Base-by-base conservation (phyloP, 164 flowering plant genomes). In the Chloranthus sessilifolius region DNA sequence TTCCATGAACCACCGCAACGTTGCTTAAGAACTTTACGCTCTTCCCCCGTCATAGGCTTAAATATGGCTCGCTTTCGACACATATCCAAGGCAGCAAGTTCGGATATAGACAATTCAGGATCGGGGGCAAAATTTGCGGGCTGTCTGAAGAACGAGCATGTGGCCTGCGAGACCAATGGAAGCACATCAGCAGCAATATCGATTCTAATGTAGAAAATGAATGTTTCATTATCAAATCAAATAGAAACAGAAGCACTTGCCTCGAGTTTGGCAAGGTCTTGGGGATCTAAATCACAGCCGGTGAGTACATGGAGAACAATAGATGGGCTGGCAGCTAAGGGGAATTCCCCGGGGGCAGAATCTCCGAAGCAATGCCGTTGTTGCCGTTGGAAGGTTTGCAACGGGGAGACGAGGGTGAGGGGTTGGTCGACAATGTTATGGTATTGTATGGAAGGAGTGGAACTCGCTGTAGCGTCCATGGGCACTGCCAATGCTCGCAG, bases 1-100 rank as follows among this genome's bases (percentile, higher is more conserved):
- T 94, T 89, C 97, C 99, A 94, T 24, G 97, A 84, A 14, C 97
- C 97, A 47, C 99, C 99, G 55, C 97, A 87, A 52, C 71, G 71
- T 58, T 63, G 70, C 67, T 79, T 94, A 63, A 89, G 50, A 34
- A 47, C 47, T 54, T 63, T 71, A 5, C 72, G 73, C 54, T 89
- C 78, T 45, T 77, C 84, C 2, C 16, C 40, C 0, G 76, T 69
- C 97, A 89, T 81, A 42, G 81, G 90, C 67, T 78, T 94, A 70
- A 94, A 87, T 49, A 87, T 77, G 37, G 88, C 96, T 49, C 97
- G 80, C 50, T 83, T 80, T 31, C 68, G 77, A 70, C 99, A 94
- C 96, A 94, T 83, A 56, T 89, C 97, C 23, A 87, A 72, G 52
- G 97, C 95, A 41, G 97, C 99, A 44, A 94, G 84, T 80, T 94